Conservation (phyloP, 2,329 filamentous ascomycete species). For the Biscogniauxia mediterranea region DNA sequence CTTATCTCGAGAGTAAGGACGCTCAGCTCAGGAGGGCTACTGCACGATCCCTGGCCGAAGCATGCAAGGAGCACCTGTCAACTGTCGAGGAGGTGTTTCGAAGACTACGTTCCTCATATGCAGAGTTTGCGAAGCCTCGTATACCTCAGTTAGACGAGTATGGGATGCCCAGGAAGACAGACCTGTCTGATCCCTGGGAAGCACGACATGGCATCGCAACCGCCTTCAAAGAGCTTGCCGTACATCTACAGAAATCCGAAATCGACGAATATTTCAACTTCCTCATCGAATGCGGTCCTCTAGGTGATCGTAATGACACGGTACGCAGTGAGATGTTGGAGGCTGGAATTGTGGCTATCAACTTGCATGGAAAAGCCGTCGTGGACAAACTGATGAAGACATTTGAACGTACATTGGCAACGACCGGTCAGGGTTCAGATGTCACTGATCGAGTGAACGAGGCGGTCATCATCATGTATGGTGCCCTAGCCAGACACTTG, state of each 20-base stretch:
- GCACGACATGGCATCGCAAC: slow-evolving; percentile 83
- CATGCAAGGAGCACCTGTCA: slow-evolving; percentile 58
- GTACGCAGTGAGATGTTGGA: slow-evolving; percentile 92
- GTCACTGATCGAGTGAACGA: slow-evolving; percentile 90
- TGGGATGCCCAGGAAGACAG: slow-evolving; percentile 89
- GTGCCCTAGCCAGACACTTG: slow-evolving; percentile 85
- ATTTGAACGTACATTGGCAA: slow-evolving; percentile 85
- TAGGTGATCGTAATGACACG: slow-evolving; percentile 75
- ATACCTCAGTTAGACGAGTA: slow-evolving; percentile 86
- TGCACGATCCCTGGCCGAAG: slow-evolving; percentile 76
- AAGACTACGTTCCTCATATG: slow-evolving; percentile 68
- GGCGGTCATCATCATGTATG: slow-evolving; percentile 96
- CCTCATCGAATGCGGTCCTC: slow-evolving; percentile 78
- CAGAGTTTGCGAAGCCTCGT: slow-evolving; percentile 76
- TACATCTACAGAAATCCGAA: slow-evolving; percentile 64
- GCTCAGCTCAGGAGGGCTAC: slow-evolving; percentile 79
- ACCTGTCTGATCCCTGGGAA: slow-evolving; percentile 88
- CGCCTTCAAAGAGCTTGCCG: slow-evolving; percentile 79
- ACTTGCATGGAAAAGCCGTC: slow-evolving; percentile 74
- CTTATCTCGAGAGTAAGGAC: slow-evolving; percentile 78
- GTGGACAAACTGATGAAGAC: slow-evolving; percentile 90
- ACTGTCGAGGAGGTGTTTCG: slow-evolving; percentile 62
- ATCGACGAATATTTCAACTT: slow-evolving; percentile 81
- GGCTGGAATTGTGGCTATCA: slow-evolving; percentile 78
- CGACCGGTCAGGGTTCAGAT: slow-evolving; percentile 76